Conservation (phyloP, 2,329 filamentous ascomycete genomes). For the Cordyceps pruinosa region DNA sequence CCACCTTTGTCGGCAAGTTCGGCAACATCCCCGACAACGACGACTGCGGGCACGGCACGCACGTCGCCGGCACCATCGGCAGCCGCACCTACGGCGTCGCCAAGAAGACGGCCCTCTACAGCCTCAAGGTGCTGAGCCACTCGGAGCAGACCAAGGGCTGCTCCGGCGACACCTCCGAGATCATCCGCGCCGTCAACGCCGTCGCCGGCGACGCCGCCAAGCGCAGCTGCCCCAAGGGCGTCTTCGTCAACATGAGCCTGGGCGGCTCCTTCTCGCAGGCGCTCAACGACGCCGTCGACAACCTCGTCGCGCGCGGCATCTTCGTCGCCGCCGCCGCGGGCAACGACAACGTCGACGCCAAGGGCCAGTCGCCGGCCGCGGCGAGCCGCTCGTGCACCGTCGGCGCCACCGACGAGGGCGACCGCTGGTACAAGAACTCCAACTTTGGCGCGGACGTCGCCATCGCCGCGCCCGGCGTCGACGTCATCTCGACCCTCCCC, state of each 20-base stretch:
- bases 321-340: slow-evolving; percentile 46
- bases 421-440: slow-evolving; percentile 38
- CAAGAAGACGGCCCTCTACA: slow-evolving; percentile 44
- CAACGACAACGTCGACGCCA: slow-evolving; percentile 39
- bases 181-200: slow-evolving; percentile 46
- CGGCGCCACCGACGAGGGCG: slow-evolving; percentile 39
- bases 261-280: slow-evolving; percentile 60
- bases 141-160: slow-evolving; percentile 14
- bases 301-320: slow-evolving; percentile 55
- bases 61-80: slow-evolving; percentile 50
- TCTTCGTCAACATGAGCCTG: slow-evolving; percentile 45
- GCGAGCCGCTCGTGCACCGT: slow-evolving; percentile 42
- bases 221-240: slow-evolving; percentile 30
- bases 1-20: slow-evolving; percentile 37
- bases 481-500: slow-evolving; percentile 38
- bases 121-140: slow-evolving; percentile 44
- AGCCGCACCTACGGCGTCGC: slow-evolving; percentile 49
- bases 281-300: slow-evolving; percentile 76
- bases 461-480: slow-evolving; percentile 42
- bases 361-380: slow-evolving; percentile 40
- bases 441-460: slow-evolving; percentile 43
- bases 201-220: slow-evolving; percentile 30
- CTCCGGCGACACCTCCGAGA: slow-evolving; percentile 15
- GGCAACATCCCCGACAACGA: slow-evolving; percentile 37
- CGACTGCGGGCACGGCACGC: slow-evolving; percentile 49